Conservation (phyloP, 192 early-diverging fungal genomes). For the Gonapodya sp. region DNA sequence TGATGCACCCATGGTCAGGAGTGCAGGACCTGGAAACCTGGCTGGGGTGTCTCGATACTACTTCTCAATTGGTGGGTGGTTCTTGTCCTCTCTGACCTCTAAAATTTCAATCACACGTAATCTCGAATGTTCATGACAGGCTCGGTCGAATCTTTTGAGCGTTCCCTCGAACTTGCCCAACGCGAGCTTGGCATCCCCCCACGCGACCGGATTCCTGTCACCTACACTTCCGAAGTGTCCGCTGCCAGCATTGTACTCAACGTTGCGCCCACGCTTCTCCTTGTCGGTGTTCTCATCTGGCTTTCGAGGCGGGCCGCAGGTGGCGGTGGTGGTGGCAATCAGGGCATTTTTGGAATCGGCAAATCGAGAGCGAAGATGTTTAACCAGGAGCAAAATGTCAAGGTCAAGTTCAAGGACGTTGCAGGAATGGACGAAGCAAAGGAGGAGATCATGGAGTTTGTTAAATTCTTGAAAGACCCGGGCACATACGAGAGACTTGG, state of each 20-base stretch:
- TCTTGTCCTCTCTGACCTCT: neutral
- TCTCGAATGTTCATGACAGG: conserved; percentile 18
- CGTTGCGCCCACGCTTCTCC: conserved; percentile 83
- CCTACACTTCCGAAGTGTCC: conserved; percentile 76
- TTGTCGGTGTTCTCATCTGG: conserved; percentile 81
- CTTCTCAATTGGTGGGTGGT: conserved; percentile 67
- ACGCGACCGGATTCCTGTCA: conserved; percentile 81
- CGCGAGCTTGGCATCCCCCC: conserved; percentile 83
- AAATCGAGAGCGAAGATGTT: conserved; percentile 93
- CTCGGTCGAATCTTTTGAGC: conserved; percentile 89
- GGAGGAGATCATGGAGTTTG: conserved; percentile 99
- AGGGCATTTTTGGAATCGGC: conserved; percentile 92
- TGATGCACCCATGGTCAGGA: conserved; percentile 34
- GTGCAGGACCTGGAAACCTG: no score
- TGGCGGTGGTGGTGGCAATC: conserved; percentile 44
- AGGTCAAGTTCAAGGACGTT: conserved; percentile 98
- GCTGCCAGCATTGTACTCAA: conserved; percentile 66
- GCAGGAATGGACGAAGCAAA: conserved; percentile 99
- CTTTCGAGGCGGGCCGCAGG: conserved; percentile 68
- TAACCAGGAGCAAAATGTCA: conserved; percentile 93
- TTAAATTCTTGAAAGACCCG: conserved; percentile 43
- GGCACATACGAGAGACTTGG: conserved; percentile 77
- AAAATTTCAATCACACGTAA: neutral
- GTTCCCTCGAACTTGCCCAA: conserved; percentile 79
- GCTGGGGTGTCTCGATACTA: conserved; percentile 26